Evolutionary conservation across 371 early-diverging fungal genomes (phyloP).

Genomic region (Umbelopsis sp.): DNA sequence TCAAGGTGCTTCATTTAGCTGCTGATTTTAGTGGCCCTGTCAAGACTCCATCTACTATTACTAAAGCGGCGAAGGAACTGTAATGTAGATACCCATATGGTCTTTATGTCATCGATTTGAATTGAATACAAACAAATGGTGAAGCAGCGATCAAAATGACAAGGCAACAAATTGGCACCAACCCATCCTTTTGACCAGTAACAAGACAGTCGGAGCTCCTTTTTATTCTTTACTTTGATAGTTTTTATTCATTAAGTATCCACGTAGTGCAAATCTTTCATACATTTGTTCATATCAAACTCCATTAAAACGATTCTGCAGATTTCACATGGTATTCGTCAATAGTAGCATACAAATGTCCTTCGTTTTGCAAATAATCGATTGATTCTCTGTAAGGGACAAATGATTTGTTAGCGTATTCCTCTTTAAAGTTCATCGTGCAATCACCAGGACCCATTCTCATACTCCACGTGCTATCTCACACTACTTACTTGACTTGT

Average conservation of each 20-base stretch:
- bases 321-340: conserved; percentile 66
- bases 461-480: not conserved
- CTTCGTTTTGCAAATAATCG: conserved; percentile 60
- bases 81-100: too few species aligned
- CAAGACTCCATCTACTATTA: not conserved
- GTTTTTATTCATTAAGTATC: too few species aligned
- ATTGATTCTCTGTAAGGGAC: conserved; percentile 37
- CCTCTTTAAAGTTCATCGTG: not conserved
- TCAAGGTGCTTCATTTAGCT: conserved; percentile 6
- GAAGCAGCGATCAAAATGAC: too few species aligned
- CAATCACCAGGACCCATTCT: not conserved
- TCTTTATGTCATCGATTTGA: too few species aligned
- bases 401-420: not conserved
- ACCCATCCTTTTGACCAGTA: too few species aligned
- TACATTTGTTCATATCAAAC: not conserved
- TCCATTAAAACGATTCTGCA: conserved; percentile 32
- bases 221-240: too few species aligned
- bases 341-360: conserved; percentile 66
- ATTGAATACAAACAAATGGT: too few species aligned
- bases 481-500: conserved; percentile 29
- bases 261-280: too few species aligned
- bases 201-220: too few species aligned
- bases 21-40: not conserved
- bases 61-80: too few species aligned
- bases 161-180: too few species aligned